These are phyloP conservation scores for Cicer pinnatifidum DNA, from an alignment of 306 rosid species.

Conservation along the genomic window DNA sequence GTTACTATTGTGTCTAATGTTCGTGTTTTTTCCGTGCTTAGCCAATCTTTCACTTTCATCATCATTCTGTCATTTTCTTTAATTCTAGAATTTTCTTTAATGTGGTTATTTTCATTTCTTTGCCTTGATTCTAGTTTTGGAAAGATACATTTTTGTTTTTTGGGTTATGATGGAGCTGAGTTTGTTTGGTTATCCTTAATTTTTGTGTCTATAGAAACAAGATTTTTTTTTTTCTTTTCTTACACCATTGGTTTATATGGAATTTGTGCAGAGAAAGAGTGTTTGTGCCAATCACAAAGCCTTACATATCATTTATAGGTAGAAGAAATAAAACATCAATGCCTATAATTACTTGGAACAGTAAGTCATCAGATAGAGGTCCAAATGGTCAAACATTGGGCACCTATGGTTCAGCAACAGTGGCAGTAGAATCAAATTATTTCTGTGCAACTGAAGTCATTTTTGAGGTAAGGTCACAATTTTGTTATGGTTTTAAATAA, in stretches of 20 bases:
- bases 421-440: constrained; percentile 72
- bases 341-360: constrained; percentile 74
- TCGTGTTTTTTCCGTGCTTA: too few relatives aligned
- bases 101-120: too few relatives aligned
- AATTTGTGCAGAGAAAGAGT: constrained; percentile 80
- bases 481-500: not conserved
- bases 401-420: constrained; percentile 78
- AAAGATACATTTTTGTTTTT: too few relatives aligned
- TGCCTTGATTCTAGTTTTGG: too few relatives aligned
- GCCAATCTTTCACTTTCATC: not conserved
- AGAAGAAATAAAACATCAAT: constrained; percentile 47
- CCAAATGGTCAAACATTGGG: constrained; percentile 61
- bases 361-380: constrained; percentile 77
- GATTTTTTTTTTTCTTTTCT: not conserved
- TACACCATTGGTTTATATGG: not conserved
- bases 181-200: too few relatives aligned
- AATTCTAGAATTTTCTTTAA: too few relatives aligned
- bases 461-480: constrained; percentile 60
- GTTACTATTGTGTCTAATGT: too few relatives aligned
- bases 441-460: constrained; percentile 82
- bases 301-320: constrained; percentile 84
- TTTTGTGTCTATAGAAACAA: not conserved
- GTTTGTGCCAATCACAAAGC: constrained; percentile 66
- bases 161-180: too few relatives aligned
- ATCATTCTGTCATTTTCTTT: not conserved